A percentile compares a stretch with the other conserved stretches of the same genome.
These are phyloP conservation scores for Penicillium cataractarum DNA, from an alignment of 495 filamentous ascomycete genomes.

Conservation along the genomic window DNA sequence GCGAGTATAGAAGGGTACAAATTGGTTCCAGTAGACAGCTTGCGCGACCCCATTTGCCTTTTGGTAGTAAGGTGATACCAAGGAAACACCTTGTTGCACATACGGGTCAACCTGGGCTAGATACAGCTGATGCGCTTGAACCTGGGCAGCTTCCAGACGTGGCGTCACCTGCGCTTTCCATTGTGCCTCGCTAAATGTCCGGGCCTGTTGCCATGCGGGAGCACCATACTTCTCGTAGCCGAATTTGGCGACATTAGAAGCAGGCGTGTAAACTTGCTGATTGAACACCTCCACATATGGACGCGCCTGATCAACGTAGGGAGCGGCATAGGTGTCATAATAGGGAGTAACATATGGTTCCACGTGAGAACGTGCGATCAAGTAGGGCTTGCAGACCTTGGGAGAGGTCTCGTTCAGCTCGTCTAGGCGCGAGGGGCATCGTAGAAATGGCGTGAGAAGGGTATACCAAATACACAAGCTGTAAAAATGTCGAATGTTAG, in stretches of 20 bases:
- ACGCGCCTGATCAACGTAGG: constrained; percentile 74
- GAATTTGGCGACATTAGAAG: constrained; percentile 61
- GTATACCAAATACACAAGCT: constrained; percentile 87
- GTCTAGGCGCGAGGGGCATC: constrained; percentile 73
- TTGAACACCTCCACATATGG: constrained; percentile 75
- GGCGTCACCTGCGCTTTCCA: constrained; percentile 81
- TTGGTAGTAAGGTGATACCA: constrained; percentile 71
- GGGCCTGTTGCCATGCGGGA: constrained; percentile 68
- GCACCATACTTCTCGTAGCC: constrained; percentile 75
- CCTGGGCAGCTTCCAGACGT: constrained; percentile 64
- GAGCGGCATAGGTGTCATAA: constrained; percentile 80
- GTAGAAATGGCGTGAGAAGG: constrained; percentile 75
- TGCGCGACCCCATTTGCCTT: constrained; percentile 60
- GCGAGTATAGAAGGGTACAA: constrained; percentile 75
- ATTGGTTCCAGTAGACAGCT: constrained; percentile 67
- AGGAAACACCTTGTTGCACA: constrained; percentile 59
- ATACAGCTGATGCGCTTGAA: constrained; percentile 66
- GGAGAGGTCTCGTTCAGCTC: constrained; percentile 72
- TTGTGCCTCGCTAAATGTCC: constrained; percentile 65
- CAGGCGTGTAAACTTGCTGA: constrained; percentile 66
- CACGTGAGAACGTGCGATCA: constrained; percentile 67
- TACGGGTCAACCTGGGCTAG: constrained; percentile 71
- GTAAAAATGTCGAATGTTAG: constrained; percentile 3
- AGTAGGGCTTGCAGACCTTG: constrained; percentile 81
- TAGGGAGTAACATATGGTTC: constrained; percentile 82